Percentiles rank a stretch among this genome's conserved stretches.
phyloP scores from a whole-genome alignment of 1,284 basidiomycete species.

The Rhodotorula sp. region DNA sequence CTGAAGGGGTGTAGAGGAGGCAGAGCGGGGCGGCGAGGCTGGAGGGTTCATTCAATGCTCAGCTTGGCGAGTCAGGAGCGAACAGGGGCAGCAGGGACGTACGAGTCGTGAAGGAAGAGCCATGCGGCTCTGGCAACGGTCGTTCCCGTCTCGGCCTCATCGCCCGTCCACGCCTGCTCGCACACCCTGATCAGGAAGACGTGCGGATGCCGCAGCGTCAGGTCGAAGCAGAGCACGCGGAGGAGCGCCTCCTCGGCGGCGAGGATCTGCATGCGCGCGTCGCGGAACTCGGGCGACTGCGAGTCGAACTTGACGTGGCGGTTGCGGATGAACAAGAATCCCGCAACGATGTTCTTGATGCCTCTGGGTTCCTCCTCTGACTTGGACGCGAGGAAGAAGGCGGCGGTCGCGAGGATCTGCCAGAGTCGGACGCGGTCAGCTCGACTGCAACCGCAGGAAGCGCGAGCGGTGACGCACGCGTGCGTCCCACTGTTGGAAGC shows the following conservation, averaged over 20 bases:
- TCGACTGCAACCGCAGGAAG: neutral
- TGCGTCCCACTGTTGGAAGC: conserved; percentile 37
- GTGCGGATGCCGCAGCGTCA: conserved; percentile 45
- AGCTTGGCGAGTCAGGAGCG: neutral
- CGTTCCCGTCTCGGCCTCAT: neutral
- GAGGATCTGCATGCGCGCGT: conserved; percentile 36
- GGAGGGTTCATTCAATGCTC: neutral
- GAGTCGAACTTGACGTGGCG: neutral
- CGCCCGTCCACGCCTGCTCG: conserved; percentile 18
- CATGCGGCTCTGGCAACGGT: conserved; percentile 27
- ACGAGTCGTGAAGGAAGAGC: conserved; percentile 41
- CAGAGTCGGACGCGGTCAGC: neutral
- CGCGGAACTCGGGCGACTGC: conserved; percentile 4
- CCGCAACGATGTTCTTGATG: conserved; percentile 38
- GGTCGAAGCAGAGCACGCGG: conserved; percentile 44
- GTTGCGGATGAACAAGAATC: conserved; percentile 22
- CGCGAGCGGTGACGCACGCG: conserved; percentile 12
- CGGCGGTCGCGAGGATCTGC: conserved; percentile 35
- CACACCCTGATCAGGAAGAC: conserved; percentile 19
- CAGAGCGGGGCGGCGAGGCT: conserved; percentile 22
- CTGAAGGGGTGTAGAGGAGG: conserved; percentile 20
- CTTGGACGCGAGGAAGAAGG: conserved; percentile 47
- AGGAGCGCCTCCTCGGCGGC: conserved; percentile 45
- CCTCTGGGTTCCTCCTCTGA: conserved; percentile 43
- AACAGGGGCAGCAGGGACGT: conserved; percentile 1